A percentile compares a stretch with the other conserved stretches of the same genome.
phyloP scores from a whole-genome alignment of 2,329 filamentous ascomycete species.

The Seiridium unicorne region DNA sequence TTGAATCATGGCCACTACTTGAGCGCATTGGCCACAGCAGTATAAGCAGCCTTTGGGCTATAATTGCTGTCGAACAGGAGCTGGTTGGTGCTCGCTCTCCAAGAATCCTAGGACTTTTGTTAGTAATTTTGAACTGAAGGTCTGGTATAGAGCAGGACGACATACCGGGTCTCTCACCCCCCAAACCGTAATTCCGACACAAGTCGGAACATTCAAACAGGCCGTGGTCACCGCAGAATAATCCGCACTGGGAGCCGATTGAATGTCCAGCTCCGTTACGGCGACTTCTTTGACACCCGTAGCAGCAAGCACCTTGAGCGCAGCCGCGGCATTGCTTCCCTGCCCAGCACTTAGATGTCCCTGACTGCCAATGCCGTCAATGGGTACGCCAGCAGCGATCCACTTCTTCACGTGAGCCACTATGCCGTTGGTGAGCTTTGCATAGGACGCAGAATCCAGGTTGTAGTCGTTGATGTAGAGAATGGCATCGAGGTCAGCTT shows the following conservation, averaged over 20 bases:
- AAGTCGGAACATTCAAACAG: constrained; percentile 57
- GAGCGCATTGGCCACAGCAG: constrained; percentile 38
- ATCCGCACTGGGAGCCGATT: constrained; percentile 51
- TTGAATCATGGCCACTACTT: constrained; percentile 16
- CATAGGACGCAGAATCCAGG: constrained; percentile 57
- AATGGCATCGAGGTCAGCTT: constrained; percentile 64
- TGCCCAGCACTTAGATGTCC: constrained; percentile 43
- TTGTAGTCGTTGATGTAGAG: constrained; percentile 78
- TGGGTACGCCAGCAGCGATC: constrained; percentile 58
- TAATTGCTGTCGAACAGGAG: constrained; percentile 54
- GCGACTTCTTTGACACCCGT: constrained; percentile 49
- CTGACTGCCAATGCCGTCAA: constrained; percentile 59
- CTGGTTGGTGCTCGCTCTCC: constrained; percentile 47
- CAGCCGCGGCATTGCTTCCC: constrained; percentile 36
- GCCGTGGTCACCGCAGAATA: constrained; percentile 58
- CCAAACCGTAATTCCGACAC: constrained; percentile 67
- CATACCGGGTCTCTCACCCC: constrained; percentile 44
- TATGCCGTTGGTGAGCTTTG: constrained; percentile 55
- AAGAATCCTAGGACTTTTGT: constrained; percentile 41
- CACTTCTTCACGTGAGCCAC: constrained; percentile 60
- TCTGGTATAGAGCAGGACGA: background rate
- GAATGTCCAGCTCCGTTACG: constrained; percentile 65
- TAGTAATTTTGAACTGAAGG: background rate
- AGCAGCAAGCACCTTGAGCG: constrained; percentile 46
- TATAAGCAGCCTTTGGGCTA: constrained; percentile 51